phyloP scores from a whole-genome alignment of 148 eudicot genomes.

The Arctostaphylos glauca region DNA sequence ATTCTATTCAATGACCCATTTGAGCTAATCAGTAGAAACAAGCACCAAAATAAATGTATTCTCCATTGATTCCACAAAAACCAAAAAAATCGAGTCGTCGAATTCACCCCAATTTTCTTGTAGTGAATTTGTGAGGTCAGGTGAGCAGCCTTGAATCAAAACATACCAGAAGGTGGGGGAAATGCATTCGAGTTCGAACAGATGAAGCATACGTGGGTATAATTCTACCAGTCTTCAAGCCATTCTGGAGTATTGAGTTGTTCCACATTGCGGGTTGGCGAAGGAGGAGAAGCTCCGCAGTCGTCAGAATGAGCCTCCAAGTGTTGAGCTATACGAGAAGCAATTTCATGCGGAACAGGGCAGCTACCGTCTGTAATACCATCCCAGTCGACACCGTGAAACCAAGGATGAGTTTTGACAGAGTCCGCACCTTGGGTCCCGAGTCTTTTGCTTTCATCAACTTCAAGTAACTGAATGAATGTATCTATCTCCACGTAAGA shows the following conservation, averaged over 20 bases:
- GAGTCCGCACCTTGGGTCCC: slow-evolving; percentile 66
- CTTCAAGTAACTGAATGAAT: slow-evolving; percentile 63
- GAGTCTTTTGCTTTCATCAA: slow-evolving; percentile 75
- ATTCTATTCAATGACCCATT: slow-evolving; percentile 8
- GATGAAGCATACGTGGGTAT: neutral
- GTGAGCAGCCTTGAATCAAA: neutral
- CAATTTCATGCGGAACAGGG: slow-evolving; percentile 59
- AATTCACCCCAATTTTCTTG: neutral
- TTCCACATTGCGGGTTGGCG: slow-evolving; percentile 38
- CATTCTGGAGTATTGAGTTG: slow-evolving; percentile 68
- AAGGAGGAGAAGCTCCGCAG: slow-evolving; percentile 31
- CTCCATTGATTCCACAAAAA: slow-evolving; percentile 4
- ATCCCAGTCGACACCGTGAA: slow-evolving; percentile 62
- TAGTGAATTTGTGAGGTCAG: neutral
- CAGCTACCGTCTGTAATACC: slow-evolving; percentile 38
- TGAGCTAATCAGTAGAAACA: slow-evolving; percentile 9
- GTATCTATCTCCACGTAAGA: neutral
- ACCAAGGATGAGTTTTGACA: slow-evolving; percentile 82
- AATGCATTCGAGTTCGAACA: no score
- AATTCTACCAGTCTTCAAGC: slow-evolving; percentile 87
- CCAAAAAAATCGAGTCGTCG: neutral
- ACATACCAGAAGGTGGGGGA: neutral
- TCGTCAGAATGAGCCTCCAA: slow-evolving; percentile 48
- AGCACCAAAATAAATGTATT: slow-evolving; percentile 11
- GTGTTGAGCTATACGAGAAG: slow-evolving; percentile 56